Percentiles rank a stretch among this genome's conserved stretches.
Evolutionary conservation across 208 protist genomes (phyloP).

Genomic region (Leishmania major): DNA sequence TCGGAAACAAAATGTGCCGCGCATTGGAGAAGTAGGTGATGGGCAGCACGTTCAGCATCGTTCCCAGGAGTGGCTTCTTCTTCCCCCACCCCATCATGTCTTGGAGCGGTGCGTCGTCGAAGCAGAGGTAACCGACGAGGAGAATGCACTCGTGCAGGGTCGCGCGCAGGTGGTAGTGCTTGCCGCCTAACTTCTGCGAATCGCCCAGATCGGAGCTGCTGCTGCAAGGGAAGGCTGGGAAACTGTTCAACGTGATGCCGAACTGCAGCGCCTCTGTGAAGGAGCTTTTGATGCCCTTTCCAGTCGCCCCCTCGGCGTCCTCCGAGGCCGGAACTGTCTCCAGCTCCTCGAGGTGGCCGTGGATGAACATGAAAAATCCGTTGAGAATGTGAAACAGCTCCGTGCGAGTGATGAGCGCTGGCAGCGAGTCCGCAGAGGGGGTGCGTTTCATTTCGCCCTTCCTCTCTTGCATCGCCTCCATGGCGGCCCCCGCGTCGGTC

Average conservation of each 20-base stretch:
- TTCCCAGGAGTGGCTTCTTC: slow-evolving; percentile 60
- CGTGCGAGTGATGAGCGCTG: slow-evolving; percentile 57
- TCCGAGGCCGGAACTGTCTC: slow-evolving; percentile 53
- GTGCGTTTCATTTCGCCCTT: slow-evolving; percentile 15
- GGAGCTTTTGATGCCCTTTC: slow-evolving; percentile 24
- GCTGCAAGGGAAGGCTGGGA: slow-evolving; percentile 41
- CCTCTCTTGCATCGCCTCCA: slow-evolving; percentile 15
- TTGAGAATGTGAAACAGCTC: slow-evolving; percentile 81
- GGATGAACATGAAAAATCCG: slow-evolving; percentile 71
- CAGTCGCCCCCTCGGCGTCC: slow-evolving; percentile 7
- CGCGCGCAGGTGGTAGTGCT: slow-evolving; percentile 57
- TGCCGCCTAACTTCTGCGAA: slow-evolving; percentile 26
- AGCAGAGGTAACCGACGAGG: slow-evolving; percentile 77
- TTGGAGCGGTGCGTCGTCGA: slow-evolving; percentile 73
- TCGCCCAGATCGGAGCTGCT: slow-evolving; percentile 10
- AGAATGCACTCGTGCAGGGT: slow-evolving; percentile 84
- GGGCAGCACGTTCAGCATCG: slow-evolving; percentile 65
- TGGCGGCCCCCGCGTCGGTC: slow-evolving; percentile 9
- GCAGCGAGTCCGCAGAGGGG: slow-evolving; percentile 3
- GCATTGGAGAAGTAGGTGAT: slow-evolving; percentile 83
- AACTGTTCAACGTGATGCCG: slow-evolving; percentile 60
- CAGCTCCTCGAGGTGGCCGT: slow-evolving; percentile 51
- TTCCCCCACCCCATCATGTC: slow-evolving; percentile 88
- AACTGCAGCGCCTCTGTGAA: slow-evolving; percentile 75
- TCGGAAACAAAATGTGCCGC: slow-evolving; percentile 86